Base-by-base conservation (phyloP, 176 grass and related monocot species). In the Phoenix dactylifera region DNA sequence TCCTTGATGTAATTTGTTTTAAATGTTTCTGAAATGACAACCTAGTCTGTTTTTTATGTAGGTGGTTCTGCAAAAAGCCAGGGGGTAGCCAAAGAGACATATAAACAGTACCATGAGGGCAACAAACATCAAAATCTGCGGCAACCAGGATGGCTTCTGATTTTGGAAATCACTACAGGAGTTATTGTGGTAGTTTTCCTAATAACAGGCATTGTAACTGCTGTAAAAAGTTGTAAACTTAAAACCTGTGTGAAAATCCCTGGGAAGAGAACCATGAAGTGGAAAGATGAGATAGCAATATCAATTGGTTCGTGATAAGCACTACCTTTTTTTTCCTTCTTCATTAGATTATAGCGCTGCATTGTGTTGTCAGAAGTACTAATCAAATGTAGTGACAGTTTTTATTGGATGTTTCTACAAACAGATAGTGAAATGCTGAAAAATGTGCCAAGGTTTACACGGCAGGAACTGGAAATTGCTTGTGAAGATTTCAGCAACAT, bases 401-500 rank as follows among this genome's bases (percentile, higher is more conserved):
- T 44, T 44, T 44, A 44, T 44, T 14, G 35, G 35, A 44, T 44
- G 35, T 44, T 44, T 44, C 35, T 44, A 3, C 35, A 68, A 39
- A 65, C 71, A 98, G 93, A 98, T 76, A 79, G 84, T 55, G 88
- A 89, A 71, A 75, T 83, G 57, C 75, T 92, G 76, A 98, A 98
- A 75, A 80, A 73, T 64, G 66, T 98, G 49, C 69, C 63, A 29
- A 92, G 79, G 57, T 18, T 98, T 68, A 81, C 70, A 60, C 81
- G 93, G 3, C 84, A 80, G 64, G 93, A 92, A 30, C 87, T 98
- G 80, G 93, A 98, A 78, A 62, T 80, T 54, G 88, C 93, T 54
- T 98, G 93, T 80, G 93, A 98, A 66, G 93, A 98, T 76, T 98
- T 98, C 66, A 98, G 93, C 82, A 98, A 98, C 73, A 98, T 98